phyloP scores from a whole-genome alignment of 1,139 yeast genomes.

The Geotrichum restrictum region DNA sequence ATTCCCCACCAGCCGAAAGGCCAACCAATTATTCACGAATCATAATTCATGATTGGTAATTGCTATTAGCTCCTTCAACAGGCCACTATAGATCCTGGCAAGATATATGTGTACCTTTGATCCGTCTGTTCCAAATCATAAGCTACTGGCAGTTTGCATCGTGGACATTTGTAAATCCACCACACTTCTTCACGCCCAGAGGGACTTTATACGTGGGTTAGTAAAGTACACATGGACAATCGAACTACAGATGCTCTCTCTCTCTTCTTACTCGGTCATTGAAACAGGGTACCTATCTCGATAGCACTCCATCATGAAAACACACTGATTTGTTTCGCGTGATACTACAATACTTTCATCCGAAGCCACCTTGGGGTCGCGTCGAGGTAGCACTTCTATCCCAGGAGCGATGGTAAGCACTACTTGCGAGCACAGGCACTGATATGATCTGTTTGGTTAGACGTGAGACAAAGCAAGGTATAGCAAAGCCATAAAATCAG shows the following conservation, averaged over 20 bases:
- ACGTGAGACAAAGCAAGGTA: too few species aligned
- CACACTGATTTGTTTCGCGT: constrained; percentile 12
- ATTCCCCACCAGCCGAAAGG: neutral
- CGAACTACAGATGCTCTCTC: too few species aligned
- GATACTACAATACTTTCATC: constrained; percentile 15
- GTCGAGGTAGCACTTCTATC: constrained; percentile 11
- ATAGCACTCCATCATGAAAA: constrained; percentile 12
- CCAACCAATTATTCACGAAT: neutral
- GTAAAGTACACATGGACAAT: too few species aligned
- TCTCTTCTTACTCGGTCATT: constrained; percentile 13
- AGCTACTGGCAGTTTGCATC: constrained; percentile 20
- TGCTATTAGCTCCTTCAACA: neutral
- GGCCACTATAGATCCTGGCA: constrained; percentile 5
- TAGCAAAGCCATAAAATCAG: too few species aligned
- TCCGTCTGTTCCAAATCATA: constrained; percentile 16
- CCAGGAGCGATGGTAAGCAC: constrained; percentile 15
- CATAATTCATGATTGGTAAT: neutral
- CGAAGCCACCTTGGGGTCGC: constrained; percentile 1
- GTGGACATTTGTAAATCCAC: constrained; percentile 20
- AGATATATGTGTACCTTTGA: constrained; percentile 13
- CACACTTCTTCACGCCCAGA: constrained; percentile 12
- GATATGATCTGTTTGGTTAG: constrained; percentile 10
- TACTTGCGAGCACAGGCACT: constrained; percentile 19
- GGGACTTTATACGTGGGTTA: too few species aligned
- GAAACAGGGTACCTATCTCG: constrained; percentile 14